A percentile compares a stretch with the other conserved stretches of the same genome.
Conservation (phyloP, 2,329 filamentous ascomycete genomes). For the Bipolaris zeicola region DNA sequence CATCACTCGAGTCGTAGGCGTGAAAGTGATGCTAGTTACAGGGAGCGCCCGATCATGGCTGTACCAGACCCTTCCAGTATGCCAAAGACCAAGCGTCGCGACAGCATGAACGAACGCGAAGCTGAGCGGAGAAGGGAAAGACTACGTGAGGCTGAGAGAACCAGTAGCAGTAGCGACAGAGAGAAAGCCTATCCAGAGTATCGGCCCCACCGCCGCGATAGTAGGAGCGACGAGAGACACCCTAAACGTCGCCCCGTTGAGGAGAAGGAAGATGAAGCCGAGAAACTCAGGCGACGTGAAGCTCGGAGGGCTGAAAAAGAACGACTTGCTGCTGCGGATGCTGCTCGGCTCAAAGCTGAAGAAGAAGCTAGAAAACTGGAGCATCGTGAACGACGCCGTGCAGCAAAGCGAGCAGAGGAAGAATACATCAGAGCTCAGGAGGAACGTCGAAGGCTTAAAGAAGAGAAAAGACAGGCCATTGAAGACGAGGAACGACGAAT, state of each 20-base stretch:
- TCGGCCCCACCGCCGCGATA: conserved; percentile 36
- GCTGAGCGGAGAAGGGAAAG: conserved; percentile 25
- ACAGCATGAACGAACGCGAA: conserved; percentile 44
- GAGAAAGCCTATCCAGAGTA: conserved; percentile 37
- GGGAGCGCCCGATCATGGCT: conserved; percentile 32
- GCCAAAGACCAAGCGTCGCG: conserved; percentile 35
- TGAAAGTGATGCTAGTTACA: conserved; percentile 39
- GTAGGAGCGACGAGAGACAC: conserved; percentile 34
- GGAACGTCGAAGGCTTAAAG: conserved; percentile 26
- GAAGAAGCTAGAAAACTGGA: conserved; percentile 32
- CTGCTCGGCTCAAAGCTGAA: conserved; percentile 27
- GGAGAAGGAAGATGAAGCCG: conserved; percentile 34
- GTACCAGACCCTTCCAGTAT: conserved; percentile 22
- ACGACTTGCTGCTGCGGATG: conserved; percentile 33
- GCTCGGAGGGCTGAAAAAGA: conserved; percentile 37
- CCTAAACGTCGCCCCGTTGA: conserved; percentile 35
- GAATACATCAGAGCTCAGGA: conserved; percentile 27
- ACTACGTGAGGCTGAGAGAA: conserved; percentile 27
- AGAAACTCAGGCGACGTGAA: conserved; percentile 37
- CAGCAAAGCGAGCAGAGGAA: conserved; percentile 31
- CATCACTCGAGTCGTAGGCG: conserved; percentile 36
- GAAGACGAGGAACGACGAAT: conserved; percentile 38
- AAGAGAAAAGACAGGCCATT: conserved; percentile 24
- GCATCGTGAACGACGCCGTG: conserved; percentile 37
- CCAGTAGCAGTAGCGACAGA: conserved; percentile 33